Evolutionary conservation across 768 basidiomycete genomes (phyloP).

Genomic region (Phylloporus sp.): DNA sequence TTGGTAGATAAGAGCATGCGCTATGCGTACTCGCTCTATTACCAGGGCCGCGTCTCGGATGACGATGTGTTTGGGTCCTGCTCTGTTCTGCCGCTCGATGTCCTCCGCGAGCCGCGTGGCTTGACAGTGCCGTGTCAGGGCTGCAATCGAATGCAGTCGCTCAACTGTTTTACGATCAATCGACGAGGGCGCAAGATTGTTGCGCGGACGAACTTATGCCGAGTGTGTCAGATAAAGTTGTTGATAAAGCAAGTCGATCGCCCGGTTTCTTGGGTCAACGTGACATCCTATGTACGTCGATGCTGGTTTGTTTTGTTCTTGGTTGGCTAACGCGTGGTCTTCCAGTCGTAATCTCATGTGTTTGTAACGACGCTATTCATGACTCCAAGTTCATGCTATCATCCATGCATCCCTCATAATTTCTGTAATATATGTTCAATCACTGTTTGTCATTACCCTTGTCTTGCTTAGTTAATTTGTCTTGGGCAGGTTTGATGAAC

Average conservation of each 20-base stretch:
- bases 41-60: conserved; percentile 26
- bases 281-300: conserved; percentile 15
- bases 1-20: conserved; percentile 28
- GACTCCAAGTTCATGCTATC: background rate
- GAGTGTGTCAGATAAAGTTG: conserved; percentile 30
- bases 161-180: conserved; percentile 23
- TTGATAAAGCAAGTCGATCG: conserved; percentile 21
- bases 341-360: conserved; percentile 7
- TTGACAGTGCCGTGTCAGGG: conserved; percentile 22
- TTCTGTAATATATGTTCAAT: background rate
- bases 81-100: conserved; percentile 24
- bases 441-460: background rate
- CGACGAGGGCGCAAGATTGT: conserved; percentile 16
- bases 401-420: background rate
- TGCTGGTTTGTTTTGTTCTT: background rate
- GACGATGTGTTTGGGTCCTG: conserved; percentile 23
- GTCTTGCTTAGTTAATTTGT: background rate
- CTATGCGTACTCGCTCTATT: conserved; percentile 25
- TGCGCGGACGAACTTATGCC: conserved; percentile 23
- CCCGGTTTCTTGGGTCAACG: conserved; percentile 21
- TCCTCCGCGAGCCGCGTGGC: conserved; percentile 25
- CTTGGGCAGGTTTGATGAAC: background rate
- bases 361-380: background rate
- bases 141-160: conserved; percentile 28
- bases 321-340: conserved; percentile 4